Conservation (phyloP, 768 basidiomycete genomes). For the Psilocybe tampanensis region DNA sequence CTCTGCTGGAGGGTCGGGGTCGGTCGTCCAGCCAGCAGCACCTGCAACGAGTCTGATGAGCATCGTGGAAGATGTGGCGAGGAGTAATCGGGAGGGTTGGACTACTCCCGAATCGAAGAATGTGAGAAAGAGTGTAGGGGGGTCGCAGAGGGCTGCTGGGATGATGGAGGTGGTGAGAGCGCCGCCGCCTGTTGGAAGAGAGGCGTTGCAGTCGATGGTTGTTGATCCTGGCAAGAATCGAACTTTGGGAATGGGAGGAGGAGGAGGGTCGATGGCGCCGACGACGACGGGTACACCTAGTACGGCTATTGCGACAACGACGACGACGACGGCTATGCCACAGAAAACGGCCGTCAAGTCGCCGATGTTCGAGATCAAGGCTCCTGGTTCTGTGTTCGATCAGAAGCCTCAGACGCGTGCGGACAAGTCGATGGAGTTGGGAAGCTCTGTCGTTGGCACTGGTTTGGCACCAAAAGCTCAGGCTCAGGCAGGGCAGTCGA, state of each 20-base stretch:
- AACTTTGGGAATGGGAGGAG: no score
- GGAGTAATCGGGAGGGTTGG: constrained; percentile 28
- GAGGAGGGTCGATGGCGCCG: no score
- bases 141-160: constrained; percentile 16
- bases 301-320: no score
- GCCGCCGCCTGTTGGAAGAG: constrained; percentile 42
- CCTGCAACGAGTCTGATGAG: constrained; percentile 54
- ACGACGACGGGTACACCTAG: no score
- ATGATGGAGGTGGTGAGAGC: constrained; percentile 48
- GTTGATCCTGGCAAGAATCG: no score
- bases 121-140: constrained; percentile 16
- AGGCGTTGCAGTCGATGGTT: constrained; percentile 27
- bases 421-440: background rate
- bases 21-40: constrained; percentile 10
- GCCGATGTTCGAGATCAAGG: constrained; percentile 25
- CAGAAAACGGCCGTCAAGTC: background rate
- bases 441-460: constrained; percentile 1
- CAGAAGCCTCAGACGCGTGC: background rate
- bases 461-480: background rate
- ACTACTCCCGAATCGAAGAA: constrained; percentile 13
- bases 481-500: constrained; percentile 37
- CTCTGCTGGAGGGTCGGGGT: background rate
- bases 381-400: constrained; percentile 41
- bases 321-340: background rate
- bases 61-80: constrained; percentile 65